Evolutionary conservation across 345 rosid genomes (phyloP).

Genomic region (Sonneratia alba): DNA sequence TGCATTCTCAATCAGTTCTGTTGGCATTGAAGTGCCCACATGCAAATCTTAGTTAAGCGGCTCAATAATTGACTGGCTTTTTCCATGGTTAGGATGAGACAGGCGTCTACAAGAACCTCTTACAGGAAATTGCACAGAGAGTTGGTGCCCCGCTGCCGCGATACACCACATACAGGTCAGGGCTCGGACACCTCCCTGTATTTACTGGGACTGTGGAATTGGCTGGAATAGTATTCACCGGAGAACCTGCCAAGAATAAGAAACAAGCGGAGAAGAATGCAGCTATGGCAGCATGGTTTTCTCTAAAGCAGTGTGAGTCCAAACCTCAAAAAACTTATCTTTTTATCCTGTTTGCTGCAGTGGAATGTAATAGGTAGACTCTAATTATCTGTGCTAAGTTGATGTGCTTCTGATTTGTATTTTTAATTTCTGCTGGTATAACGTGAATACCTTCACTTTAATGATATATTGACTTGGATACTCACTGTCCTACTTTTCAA

Average conservation of each 20-base stretch:
- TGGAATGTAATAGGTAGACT: background rate
- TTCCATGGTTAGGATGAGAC: constrained; percentile 75
- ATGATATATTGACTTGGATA: background rate
- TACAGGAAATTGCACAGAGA: constrained; percentile 95
- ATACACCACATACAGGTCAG: constrained; percentile 83
- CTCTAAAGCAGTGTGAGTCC: constrained; percentile 75
- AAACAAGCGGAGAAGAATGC: constrained; percentile 99
- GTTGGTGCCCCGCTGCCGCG: constrained; percentile 88
- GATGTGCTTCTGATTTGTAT: background rate
- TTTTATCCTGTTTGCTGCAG: background rate
- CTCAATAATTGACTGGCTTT: background rate
- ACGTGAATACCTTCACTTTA: background rate
- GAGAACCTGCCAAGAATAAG: constrained; percentile 92
- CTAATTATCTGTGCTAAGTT: background rate
- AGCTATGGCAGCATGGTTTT: constrained; percentile 97
- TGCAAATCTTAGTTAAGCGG: background rate
- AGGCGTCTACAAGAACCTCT: constrained; percentile 92
- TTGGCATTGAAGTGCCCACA: background rate
- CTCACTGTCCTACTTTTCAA: background rate
- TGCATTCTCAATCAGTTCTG: background rate
- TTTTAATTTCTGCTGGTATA: background rate
- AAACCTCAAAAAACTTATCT: background rate
- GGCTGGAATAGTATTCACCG: constrained; percentile 79
- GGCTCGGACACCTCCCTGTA: constrained; percentile 94
- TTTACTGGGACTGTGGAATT: constrained; percentile 88